phyloP scores from a whole-genome alignment of 495 filamentous ascomycete genomes.

The Glutinoglossum americanum region DNA sequence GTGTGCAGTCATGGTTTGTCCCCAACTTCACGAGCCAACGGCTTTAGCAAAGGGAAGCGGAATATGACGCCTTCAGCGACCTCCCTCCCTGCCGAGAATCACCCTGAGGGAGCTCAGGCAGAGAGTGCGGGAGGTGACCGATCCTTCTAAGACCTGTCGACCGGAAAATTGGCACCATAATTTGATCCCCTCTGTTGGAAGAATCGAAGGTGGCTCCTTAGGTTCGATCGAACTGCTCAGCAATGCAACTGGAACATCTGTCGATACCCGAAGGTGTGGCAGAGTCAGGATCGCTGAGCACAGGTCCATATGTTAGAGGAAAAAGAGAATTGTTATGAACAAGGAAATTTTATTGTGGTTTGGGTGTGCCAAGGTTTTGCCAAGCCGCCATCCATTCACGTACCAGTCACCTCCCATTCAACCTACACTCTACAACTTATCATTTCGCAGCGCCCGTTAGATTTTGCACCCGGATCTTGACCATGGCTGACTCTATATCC shows the following conservation, averaged over 20 bases:
- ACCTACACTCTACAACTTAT: too few relatives aligned
- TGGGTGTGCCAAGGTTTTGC: not conserved
- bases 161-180: conserved; percentile 68
- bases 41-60: conserved; percentile 62
- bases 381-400: too few relatives aligned
- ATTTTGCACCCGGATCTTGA: not conserved
- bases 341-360: not conserved
- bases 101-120: conserved; percentile 46
- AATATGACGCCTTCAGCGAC: conserved; percentile 61
- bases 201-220: conserved; percentile 50
- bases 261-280: conserved; percentile 16
- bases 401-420: too few relatives aligned
- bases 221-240: conserved; percentile 60
- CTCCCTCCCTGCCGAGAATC: conserved; percentile 41
- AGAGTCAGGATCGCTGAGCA: conserved; percentile 48
- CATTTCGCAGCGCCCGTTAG: not conserved
- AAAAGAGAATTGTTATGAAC: conserved; percentile 17
- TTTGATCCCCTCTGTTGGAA: conserved; percentile 10
- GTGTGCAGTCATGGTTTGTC: conserved; percentile 71
- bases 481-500: conserved; percentile 57
- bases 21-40: conserved; percentile 64
- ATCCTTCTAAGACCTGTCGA: conserved; percentile 74
- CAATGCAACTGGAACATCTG: conserved; percentile 46
- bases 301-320: conserved; percentile 46
- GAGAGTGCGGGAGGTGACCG: conserved; percentile 19